Evolutionary conservation across 2,329 filamentous ascomycete genomes (phyloP).

Genomic region (Geosmithia putterillii): DNA sequence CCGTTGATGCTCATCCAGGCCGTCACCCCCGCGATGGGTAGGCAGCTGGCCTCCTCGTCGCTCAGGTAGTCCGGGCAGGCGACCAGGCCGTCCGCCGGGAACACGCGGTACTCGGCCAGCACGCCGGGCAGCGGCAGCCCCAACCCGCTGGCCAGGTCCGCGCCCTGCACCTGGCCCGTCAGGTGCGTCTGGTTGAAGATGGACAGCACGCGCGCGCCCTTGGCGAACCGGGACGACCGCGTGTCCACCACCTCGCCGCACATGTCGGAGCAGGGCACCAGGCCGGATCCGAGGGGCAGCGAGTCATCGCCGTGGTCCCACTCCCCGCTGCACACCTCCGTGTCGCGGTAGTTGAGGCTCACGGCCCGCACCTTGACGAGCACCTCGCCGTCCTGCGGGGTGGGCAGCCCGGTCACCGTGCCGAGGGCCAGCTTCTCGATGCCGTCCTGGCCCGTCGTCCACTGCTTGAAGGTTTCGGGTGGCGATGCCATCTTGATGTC

Average conservation of each 20-base stretch:
- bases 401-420: constrained; percentile 27
- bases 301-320: constrained; percentile 56
- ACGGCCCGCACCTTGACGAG: constrained; percentile 33
- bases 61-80: constrained; percentile 41
- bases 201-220: constrained; percentile 54
- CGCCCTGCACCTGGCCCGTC: constrained; percentile 44
- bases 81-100: constrained; percentile 42
- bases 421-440: constrained; percentile 36
- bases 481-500: neutral
- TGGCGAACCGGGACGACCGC: constrained; percentile 27
- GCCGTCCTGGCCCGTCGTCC: constrained; percentile 42
- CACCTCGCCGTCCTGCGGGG: constrained; percentile 36
- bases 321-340: constrained; percentile 48
- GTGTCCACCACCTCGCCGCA: constrained; percentile 47
- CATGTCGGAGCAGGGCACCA: constrained; percentile 61
- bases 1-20: constrained; percentile 56
- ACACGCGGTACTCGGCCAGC: constrained; percentile 46
- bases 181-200: constrained; percentile 49
- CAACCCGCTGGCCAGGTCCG: constrained; percentile 42
- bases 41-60: constrained; percentile 45
- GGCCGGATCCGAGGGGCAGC: constrained; percentile 21
- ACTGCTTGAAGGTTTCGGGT: constrained; percentile 23
- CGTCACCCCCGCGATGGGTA: constrained; percentile 50
- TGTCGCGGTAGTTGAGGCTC: constrained; percentile 37
- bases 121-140: constrained; percentile 48